Conservation (phyloP, 176 grass and related monocot species). For the maize (Zea mays) region Zm-B73-REFERENCE-NAM-5.0 NC_050097.1:220622001-220622500, state of each 20-base stretch:
- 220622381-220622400: too few relatives aligned
- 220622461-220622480: slow-evolving; percentile 59
- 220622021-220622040: not conserved
- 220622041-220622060: slow-evolving; percentile 73
- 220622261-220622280: slow-evolving; percentile 55
- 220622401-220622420: slow-evolving; percentile 41
- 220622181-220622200: not conserved
- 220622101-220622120: slow-evolving; percentile 31
- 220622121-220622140: slow-evolving; percentile 64
- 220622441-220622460: slow-evolving; percentile 65
- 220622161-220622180: not conserved
- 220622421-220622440: slow-evolving; percentile 70
- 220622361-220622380: too few relatives aligned
- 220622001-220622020: not conserved
- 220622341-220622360: too few relatives aligned
- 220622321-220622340: not conserved
- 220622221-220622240: not conserved
- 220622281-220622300: slow-evolving; percentile 76
- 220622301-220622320: slow-evolving; percentile 45
- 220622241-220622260: not conserved
- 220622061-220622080: slow-evolving; percentile 83
- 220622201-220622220: not conserved
- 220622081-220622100: slow-evolving; percentile 72
- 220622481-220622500: slow-evolving; percentile 64
- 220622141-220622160: slow-evolving; percentile 56